Evolutionary conservation across 768 basidiomycete species (phyloP), one percentile per base, ranked within the genome.

Genomic region (Rhizopogon salebrosus): DNA sequence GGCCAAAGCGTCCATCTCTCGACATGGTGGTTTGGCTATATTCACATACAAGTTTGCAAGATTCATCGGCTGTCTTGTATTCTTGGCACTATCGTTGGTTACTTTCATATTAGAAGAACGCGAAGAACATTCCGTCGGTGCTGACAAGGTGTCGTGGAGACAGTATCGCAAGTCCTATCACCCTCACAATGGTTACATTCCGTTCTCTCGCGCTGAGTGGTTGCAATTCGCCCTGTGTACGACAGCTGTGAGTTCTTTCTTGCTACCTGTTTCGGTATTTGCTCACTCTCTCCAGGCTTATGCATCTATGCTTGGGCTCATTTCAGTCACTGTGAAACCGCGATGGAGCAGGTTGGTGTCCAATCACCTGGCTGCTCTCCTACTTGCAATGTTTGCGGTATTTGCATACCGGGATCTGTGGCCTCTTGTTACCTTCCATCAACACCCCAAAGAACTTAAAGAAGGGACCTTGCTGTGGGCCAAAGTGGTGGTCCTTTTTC

Each of bases 321-420:
- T 75, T 8, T 62, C 76, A 3, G 54, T 77, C 14, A 56, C 68
- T 0, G 60, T 69, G 2, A 63, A 65, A 22, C 64, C 67, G 6
- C 61, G 59, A 6, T 62, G 70, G 48, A 70, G 69, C 29, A 52
- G 59, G 8, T 60, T 66, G 16, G 60, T 64, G 22, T 51, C 50
- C 22, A 51, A 34, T 11, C 84, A 86, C 59, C 64, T 81, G 56
- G 74, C 74, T 52, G 61, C 69, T 18, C 58, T 85, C 1, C 65
- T 85, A 9, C 57, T 82, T n/a, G 65, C 70, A 26, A 70, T 70
- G 4, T 79, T 80, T 61, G 57, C 58, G 9, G 71, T 83, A 6
- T 86, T 76, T 58, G 66, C 68, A 31, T 83, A 83, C 59, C 76
- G 84, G n/a, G 78, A 82, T 59, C 46, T 87, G 6, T 84, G 74